Evolutionary conservation across 2,329 filamentous ascomycete genomes (phyloP).

Genomic region (Pseudogymnoascus sp.): DNA sequence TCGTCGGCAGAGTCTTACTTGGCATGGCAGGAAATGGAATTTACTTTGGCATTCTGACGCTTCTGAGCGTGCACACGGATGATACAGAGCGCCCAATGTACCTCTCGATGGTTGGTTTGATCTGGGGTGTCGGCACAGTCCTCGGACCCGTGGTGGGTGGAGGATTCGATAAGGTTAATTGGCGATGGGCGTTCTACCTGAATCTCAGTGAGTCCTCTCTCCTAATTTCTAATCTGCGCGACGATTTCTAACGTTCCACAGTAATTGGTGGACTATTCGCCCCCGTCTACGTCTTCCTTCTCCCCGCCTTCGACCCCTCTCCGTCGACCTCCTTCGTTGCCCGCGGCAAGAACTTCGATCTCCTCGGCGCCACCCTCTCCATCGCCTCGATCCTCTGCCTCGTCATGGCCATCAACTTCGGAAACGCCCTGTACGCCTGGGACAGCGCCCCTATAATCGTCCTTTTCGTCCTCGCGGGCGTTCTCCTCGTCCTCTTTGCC

Average conservation of each 20-base stretch:
- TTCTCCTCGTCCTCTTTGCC: constrained; percentile 17
- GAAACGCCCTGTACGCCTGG: constrained; percentile 23
- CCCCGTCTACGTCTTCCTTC: constrained; percentile 19
- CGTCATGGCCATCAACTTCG: constrained; percentile 23
- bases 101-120: constrained; percentile 15
- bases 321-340: constrained; percentile 5
- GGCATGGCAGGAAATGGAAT: constrained; percentile 17
- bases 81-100: constrained; percentile 13
- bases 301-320: constrained; percentile 12
- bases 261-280: constrained; percentile 9
- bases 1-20: constrained; percentile 22
- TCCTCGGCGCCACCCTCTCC: constrained; percentile 29
- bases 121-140: constrained; percentile 18
- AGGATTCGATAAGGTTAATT: constrained; percentile 28
- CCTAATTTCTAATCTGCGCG: neutral
- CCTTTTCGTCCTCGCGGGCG: constrained; percentile 36
- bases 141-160: constrained; percentile 25
- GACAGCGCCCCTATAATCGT: constrained; percentile 15
- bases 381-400: constrained; percentile 21
- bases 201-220: constrained; percentile 20
- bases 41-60: constrained; percentile 12
- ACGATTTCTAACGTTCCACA: neutral
- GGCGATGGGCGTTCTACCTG: constrained; percentile 31
- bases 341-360: constrained; percentile 25
- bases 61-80: constrained; percentile 15